Conservation (phyloP, 148 eudicot genomes). For the Limonium bicolor region DNA sequence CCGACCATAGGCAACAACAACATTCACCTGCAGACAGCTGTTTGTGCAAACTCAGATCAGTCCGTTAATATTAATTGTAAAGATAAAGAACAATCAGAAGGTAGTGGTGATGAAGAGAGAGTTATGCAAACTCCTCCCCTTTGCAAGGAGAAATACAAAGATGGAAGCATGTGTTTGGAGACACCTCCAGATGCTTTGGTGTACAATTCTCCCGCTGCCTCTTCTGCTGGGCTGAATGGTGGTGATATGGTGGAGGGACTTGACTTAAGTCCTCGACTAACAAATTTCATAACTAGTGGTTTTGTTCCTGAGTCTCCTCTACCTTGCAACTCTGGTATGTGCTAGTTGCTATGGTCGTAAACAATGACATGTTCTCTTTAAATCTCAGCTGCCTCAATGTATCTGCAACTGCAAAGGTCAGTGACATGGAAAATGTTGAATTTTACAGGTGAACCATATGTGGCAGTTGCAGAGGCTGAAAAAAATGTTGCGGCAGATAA, state of each 20-base stretch:
- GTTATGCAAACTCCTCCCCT: too few species aligned
- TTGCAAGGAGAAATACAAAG: too few species aligned
- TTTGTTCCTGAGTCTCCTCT: slow-evolving; percentile 94
- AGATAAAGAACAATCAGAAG: too few species aligned
- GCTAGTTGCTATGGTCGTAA: neutral
- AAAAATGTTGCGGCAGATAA: too few species aligned
- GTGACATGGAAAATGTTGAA: too few species aligned
- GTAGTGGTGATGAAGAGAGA: too few species aligned
- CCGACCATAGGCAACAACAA: slow-evolving; percentile 4
- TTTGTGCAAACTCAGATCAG: too few species aligned
- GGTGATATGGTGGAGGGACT: slow-evolving; percentile 23
- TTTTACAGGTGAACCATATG: slow-evolving; percentile 23
- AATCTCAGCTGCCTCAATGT: too few species aligned
- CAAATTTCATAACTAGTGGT: slow-evolving; percentile 48
- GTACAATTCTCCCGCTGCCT: slow-evolving; percentile 8
- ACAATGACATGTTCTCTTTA: too few species aligned
- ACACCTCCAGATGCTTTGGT: slow-evolving; percentile 12
- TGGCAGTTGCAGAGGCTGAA: slow-evolving; percentile 11
- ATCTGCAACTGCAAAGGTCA: too few species aligned
- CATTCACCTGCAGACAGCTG: slow-evolving; percentile 1
- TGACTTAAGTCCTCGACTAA: slow-evolving; percentile 78
- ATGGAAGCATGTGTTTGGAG: slow-evolving; percentile 3
- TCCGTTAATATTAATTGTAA: too few species aligned
- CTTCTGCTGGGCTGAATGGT: slow-evolving; percentile 10
- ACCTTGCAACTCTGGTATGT: slow-evolving; percentile 30